Conservation (phyloP, 2,329 filamentous ascomycete species). For the Xylariaceae sp. region DNA sequence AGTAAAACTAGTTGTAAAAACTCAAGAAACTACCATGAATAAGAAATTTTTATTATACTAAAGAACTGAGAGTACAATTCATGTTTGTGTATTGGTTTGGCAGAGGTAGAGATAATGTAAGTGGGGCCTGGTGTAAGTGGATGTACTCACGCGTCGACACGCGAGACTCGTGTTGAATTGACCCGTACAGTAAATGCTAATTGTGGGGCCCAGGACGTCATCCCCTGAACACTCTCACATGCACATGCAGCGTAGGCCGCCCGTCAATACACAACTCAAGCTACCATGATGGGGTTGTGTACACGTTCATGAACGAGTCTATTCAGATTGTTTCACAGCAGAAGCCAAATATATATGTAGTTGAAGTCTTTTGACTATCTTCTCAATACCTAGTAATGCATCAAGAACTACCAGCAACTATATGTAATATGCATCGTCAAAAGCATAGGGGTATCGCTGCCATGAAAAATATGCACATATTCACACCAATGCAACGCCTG, state of each 20-base stretch:
- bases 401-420: constrained; percentile 6
- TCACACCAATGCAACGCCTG: constrained; percentile 15
- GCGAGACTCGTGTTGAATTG: background rate
- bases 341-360: too few relatives aligned
- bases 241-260: background rate
- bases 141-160: constrained; percentile 20
- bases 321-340: too few relatives aligned
- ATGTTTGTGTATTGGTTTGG: constrained; percentile 11
- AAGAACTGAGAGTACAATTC: constrained; percentile 8
- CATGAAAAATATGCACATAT: constrained; percentile 21
- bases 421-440: constrained; percentile 3
- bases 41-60: constrained; percentile 13
- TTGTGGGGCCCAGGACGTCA: constrained; percentile 4
- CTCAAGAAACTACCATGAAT: constrained; percentile 25
- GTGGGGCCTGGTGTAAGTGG: constrained; percentile 20
- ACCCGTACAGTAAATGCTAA: constrained; percentile 3
- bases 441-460: constrained; percentile 20
- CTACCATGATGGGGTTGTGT: too few relatives aligned
- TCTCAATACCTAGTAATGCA: constrained; percentile 4
- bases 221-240: background rate
- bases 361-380: background rate
- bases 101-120: constrained; percentile 2
- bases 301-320: too few relatives aligned
- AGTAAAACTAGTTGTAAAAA: constrained; percentile 13
- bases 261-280: too few relatives aligned